These are phyloP conservation scores for Catunica adiposa DNA, from an alignment of 2,329 filamentous ascomycete genomes.

Conservation along the genomic window DNA sequence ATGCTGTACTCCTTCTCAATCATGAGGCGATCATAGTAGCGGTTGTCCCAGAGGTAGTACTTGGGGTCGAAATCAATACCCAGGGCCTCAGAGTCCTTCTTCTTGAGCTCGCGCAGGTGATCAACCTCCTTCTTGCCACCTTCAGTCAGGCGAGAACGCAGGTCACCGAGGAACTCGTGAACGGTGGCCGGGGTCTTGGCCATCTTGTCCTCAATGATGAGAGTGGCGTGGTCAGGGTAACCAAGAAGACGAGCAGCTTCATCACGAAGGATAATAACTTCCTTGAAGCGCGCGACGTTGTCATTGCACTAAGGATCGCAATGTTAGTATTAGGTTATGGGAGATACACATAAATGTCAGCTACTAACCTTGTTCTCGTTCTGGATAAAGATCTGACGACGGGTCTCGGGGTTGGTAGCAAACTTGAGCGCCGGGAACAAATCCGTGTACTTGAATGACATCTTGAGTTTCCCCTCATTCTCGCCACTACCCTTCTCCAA, in stretches of 20 bases:
- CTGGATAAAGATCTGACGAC: slow-evolving; percentile 51
- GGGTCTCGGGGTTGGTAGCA: slow-evolving; percentile 50
- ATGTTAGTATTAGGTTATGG: slow-evolving; percentile 4
- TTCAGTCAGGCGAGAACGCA: slow-evolving; percentile 47
- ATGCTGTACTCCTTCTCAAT: slow-evolving; percentile 66
- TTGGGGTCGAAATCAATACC: slow-evolving; percentile 44
- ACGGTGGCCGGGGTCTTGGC: slow-evolving; percentile 60
- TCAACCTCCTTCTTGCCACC: slow-evolving; percentile 56
- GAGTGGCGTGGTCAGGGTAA: slow-evolving; percentile 60
- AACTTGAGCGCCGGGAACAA: slow-evolving; percentile 66
- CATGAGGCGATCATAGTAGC: slow-evolving; percentile 66
- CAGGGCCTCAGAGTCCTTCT: slow-evolving; percentile 45
- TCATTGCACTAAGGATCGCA: slow-evolving; percentile 35
- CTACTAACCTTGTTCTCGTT: slow-evolving; percentile 58
- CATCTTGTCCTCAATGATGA: slow-evolving; percentile 73
- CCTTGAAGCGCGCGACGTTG: slow-evolving; percentile 58
- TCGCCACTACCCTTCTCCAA: slow-evolving; percentile 57
- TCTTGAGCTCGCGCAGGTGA: slow-evolving; percentile 58
- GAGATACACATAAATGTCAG: background rate
- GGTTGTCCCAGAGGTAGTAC: slow-evolving; percentile 71
- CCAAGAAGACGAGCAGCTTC: slow-evolving; percentile 62
- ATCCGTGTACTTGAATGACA: slow-evolving; percentile 74
- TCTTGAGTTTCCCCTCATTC: slow-evolving; percentile 56
- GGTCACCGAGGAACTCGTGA: slow-evolving; percentile 53
- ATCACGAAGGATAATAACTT: slow-evolving; percentile 58